Conservation (phyloP, 371 early-diverging fungal species). For the Smittium mucronatum region DNA sequence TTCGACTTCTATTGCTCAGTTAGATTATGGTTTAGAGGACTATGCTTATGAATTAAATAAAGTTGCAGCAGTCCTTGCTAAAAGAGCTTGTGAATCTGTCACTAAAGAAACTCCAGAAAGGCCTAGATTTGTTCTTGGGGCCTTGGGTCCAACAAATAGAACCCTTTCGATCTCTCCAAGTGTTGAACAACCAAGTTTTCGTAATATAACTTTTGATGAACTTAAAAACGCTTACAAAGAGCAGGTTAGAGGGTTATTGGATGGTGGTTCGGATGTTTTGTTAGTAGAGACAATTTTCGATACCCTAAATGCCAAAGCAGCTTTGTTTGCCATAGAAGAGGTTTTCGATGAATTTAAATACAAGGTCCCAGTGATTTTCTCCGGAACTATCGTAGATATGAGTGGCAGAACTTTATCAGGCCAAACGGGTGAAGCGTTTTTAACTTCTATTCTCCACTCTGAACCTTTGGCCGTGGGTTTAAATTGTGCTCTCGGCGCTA, state of each 20-base stretch:
- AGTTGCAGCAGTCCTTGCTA: conserved; percentile 75
- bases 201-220: conserved; percentile 88
- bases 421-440: conserved; percentile 91
- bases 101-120: conserved; percentile 47
- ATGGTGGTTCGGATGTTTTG: conserved; percentile 81
- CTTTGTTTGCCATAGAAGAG: conserved; percentile 74
- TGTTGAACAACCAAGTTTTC: conserved; percentile 84
- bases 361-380: conserved; percentile 70
- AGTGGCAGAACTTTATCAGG: conserved; percentile 89
- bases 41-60: conserved; percentile 82
- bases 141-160: conserved; percentile 88
- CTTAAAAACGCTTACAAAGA: conserved; percentile 75
- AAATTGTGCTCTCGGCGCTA: conserved; percentile 90
- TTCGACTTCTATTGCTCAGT: conserved; percentile 76
- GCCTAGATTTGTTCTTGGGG: conserved; percentile 73
- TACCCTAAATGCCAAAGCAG: conserved; percentile 89
- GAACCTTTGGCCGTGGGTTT: conserved; percentile 82
- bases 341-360: conserved; percentile 67
- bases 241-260: conserved; percentile 77
- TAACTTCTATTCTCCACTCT: conserved; percentile 61
- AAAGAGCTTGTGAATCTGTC: conserved; percentile 63
- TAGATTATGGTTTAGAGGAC: conserved; percentile 72
- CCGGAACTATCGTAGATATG: conserved; percentile 94
- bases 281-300: conserved; percentile 93
- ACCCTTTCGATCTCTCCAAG: conserved; percentile 92